phyloP scores from a whole-genome alignment of 2,329 filamentous ascomycete species.

The Talaromyces verruculosus region DNA sequence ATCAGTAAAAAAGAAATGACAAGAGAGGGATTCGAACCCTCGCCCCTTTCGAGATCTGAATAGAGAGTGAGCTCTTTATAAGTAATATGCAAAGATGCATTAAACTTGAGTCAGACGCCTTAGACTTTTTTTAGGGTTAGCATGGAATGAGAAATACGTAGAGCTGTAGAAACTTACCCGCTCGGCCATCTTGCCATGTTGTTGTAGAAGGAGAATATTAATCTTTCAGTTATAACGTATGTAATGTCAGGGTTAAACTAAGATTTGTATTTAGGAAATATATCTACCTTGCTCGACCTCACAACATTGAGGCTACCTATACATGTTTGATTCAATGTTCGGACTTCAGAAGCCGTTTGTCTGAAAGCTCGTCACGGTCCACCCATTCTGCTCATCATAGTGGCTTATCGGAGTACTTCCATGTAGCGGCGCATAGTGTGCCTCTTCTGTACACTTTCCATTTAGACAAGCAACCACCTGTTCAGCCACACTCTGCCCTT shows the following conservation, averaged over 20 bases:
- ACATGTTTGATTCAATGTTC: too few species aligned
- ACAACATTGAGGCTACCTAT: too few species aligned
- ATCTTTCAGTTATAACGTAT: too few species aligned
- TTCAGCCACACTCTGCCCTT: constrained; percentile 53
- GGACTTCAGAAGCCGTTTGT: constrained; percentile 17
- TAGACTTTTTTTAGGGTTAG: neutral
- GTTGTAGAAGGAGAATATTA: too few species aligned
- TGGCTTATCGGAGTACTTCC: constrained; percentile 12
- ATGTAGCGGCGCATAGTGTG: constrained; percentile 16
- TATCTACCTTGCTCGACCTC: too few species aligned
- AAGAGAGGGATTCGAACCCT: too few species aligned
- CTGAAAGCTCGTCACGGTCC: constrained; percentile 21
- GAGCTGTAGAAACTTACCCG: neutral
- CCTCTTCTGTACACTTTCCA: constrained; percentile 12
- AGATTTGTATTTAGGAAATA: too few species aligned
- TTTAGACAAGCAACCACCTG: constrained; percentile 18
- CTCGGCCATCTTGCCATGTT: neutral
- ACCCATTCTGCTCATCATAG: constrained; percentile 20
- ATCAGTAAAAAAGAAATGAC: too few species aligned
- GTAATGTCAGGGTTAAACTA: too few species aligned
- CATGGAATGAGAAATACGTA: too few species aligned
- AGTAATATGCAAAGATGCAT: too few species aligned
- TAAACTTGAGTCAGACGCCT: neutral
- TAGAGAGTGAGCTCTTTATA: neutral
- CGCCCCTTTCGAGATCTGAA: neutral